A percentile compares a stretch with the other conserved stretches of the same genome.
These are phyloP conservation scores for Odontarrhena argentea DNA, from an alignment of 345 rosid genomes.

Conservation along the genomic window DNA sequence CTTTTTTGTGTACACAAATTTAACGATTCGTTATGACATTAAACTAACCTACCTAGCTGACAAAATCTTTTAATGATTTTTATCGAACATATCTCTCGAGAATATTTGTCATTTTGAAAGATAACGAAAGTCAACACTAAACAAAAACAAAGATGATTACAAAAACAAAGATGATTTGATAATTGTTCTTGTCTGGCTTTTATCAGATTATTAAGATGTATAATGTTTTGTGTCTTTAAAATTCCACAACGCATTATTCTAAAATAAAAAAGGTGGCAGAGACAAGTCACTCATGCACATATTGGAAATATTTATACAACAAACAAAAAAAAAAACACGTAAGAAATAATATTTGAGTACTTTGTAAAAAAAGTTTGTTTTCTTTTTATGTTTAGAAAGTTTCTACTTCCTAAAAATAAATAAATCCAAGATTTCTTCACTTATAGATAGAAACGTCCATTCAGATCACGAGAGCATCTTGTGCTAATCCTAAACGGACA, in stretches of 20 bases:
- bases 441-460: conserved; percentile 21
- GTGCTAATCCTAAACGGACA: conserved; percentile 8
- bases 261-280: background rate
- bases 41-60: conserved; percentile 26
- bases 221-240: conserved; percentile 13
- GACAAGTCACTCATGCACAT: background rate
- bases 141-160: conserved; percentile 21
- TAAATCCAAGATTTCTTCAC: conserved; percentile 23
- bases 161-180: background rate
- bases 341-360: background rate
- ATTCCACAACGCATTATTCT: conserved; percentile 14
- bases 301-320: background rate
- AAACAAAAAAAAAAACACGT: background rate
- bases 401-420: conserved; percentile 11
- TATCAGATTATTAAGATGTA: conserved; percentile 4
- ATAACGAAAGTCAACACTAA: conserved; percentile 28
- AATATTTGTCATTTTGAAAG: conserved; percentile 25
- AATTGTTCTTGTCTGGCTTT: conserved; percentile 15
- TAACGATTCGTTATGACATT: conserved; percentile 17
- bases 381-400: conserved; percentile 7
- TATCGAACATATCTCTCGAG: conserved; percentile 18
- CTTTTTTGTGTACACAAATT: conserved; percentile 30
- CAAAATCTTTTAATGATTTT: conserved; percentile 28
- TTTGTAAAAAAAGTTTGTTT: background rate
- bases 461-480: conserved; percentile 29